A percentile compares a stretch with the other conserved stretches of the same genome.
Conservation (phyloP, 2,329 filamentous ascomycete genomes). For the Furcasterigmium furcatum region DNA sequence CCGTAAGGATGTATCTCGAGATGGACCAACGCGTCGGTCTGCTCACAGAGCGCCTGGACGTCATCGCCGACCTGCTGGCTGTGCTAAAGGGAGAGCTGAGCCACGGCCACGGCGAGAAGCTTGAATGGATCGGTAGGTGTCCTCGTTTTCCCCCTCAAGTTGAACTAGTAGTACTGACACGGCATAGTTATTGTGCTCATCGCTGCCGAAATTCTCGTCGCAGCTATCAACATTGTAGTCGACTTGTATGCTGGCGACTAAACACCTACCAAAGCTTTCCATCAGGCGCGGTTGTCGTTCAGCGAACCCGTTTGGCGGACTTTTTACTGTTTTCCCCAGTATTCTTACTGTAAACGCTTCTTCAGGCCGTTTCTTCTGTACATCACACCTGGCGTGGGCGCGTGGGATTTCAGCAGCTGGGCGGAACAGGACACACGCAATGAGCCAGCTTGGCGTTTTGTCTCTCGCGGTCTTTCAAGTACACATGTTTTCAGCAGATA, state of each 20-base stretch:
- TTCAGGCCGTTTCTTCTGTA: neutral
- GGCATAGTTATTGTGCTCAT: constrained; percentile 84
- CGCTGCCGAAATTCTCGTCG: constrained; percentile 90
- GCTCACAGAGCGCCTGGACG: constrained; percentile 83
- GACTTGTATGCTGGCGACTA: constrained; percentile 68
- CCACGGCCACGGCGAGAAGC: constrained; percentile 84
- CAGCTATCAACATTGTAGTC: constrained; percentile 90
- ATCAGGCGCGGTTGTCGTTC: too few relatives aligned
- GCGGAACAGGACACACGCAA: too few relatives aligned
- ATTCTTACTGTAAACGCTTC: too few relatives aligned
- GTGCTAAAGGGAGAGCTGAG: constrained; percentile 95
- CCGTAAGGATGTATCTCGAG: constrained; percentile 91
- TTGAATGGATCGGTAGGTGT: constrained; percentile 81
- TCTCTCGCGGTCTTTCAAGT: too few relatives aligned
- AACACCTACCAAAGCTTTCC: neutral
- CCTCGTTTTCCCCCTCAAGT: neutral
- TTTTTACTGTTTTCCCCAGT: too few relatives aligned
- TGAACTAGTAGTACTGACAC: constrained; percentile 9
- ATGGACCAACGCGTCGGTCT: constrained; percentile 95
- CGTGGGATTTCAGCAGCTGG: too few relatives aligned
- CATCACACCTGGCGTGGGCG: neutral
- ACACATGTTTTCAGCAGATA: neutral
- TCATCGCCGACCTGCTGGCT: constrained; percentile 89
- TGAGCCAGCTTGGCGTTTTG: too few relatives aligned
- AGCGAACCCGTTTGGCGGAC: too few relatives aligned